Conservation (phyloP, 192 early-diverging fungal species). For the Spizellomyces sp. region DNA sequence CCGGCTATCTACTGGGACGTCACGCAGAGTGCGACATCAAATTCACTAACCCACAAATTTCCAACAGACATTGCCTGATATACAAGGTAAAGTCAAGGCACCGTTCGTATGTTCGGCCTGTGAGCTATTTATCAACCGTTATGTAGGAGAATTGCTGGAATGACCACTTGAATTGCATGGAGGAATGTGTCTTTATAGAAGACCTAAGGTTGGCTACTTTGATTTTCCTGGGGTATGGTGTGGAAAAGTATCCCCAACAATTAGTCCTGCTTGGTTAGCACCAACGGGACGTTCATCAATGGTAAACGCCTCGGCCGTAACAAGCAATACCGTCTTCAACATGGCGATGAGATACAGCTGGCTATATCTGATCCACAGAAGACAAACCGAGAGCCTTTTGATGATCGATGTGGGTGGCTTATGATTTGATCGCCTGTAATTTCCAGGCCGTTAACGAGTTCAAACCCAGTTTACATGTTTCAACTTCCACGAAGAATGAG, state of each 20-base stretch:
- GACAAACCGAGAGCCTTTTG: too few relatives aligned
- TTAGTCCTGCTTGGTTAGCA: slow-evolving; percentile 35
- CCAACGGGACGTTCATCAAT: slow-evolving; percentile 76
- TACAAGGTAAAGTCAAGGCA: slow-evolving; percentile 22
- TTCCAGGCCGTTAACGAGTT: slow-evolving; percentile 32
- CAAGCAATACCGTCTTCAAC: slow-evolving; percentile 51
- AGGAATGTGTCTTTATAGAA: slow-evolving; percentile 33
- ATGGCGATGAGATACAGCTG: slow-evolving; percentile 68
- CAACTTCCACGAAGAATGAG: too few relatives aligned
- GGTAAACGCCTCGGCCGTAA: slow-evolving; percentile 53
- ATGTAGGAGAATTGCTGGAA: slow-evolving; percentile 25
- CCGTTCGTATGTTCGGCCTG: neutral
- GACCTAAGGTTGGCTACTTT: slow-evolving; percentile 23
- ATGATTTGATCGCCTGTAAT: neutral
- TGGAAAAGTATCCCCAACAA: neutral
- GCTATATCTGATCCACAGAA: slow-evolving; percentile 45
- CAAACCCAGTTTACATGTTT: neutral
- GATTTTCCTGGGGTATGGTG: neutral
- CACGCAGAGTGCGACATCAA: slow-evolving; percentile 35
- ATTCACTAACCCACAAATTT: slow-evolving; percentile 12
- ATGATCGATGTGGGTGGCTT: slow-evolving; percentile 32
- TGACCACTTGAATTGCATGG: slow-evolving; percentile 4
- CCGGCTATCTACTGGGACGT: slow-evolving; percentile 29
- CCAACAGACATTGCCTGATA: slow-evolving; percentile 39
- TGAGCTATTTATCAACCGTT: neutral